A percentile compares a stretch with the other conserved stretches of the same genome.
phyloP scores from a whole-genome alignment of 1,284 basidiomycete species.

The Ustilago curta region DNA sequence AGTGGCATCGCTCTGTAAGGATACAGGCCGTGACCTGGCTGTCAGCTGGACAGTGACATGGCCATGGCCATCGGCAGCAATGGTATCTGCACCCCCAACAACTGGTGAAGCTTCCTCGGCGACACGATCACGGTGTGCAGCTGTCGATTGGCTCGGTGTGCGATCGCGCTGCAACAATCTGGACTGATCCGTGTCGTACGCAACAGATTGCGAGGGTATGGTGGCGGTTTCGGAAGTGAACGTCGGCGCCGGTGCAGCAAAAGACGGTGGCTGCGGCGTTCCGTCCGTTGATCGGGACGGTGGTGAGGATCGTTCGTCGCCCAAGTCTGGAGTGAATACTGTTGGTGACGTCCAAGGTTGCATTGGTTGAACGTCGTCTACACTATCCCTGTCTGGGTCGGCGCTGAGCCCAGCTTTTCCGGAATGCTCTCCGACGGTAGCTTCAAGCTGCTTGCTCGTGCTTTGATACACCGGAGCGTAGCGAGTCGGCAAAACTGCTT shows the following conservation, averaged over 20 bases:
- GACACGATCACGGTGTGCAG: not conserved
- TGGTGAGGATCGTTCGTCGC: not conserved
- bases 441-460: not conserved
- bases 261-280: too few species aligned
- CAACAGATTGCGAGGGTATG: not conserved
- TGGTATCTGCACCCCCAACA: too few species aligned
- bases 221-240: not conserved
- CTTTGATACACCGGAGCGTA: not conserved
- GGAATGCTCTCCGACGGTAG: not conserved
- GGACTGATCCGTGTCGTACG: not conserved
- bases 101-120: not conserved
- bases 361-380: not conserved
- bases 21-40: not conserved
- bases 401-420: not conserved
- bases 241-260: not conserved
- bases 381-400: not conserved
- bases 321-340: not conserved
- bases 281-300: not conserved
- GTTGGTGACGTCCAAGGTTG: not conserved
- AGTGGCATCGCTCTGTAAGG: constrained; percentile 18
- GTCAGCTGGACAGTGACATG: not conserved
- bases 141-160: not conserved
- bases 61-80: not conserved
- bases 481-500: constrained; percentile 10
- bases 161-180: not conserved